These are phyloP conservation scores for Breviolum minutum DNA, from an alignment of 73 alveolate genomes.

Conservation along the genomic window DNA sequence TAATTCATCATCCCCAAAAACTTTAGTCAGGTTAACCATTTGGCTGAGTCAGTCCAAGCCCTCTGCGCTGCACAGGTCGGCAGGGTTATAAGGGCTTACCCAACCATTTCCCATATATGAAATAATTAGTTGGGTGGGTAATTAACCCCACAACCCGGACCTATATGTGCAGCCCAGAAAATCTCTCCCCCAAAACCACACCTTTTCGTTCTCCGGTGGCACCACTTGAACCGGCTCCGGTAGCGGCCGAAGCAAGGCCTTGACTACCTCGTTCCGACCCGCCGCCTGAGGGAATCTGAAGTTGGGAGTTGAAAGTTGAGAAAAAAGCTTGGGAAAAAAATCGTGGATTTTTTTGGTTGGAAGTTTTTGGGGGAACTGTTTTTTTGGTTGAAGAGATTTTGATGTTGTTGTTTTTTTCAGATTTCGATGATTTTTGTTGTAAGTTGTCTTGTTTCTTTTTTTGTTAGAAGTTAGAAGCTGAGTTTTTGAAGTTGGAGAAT, in stretches of 20 bases:
- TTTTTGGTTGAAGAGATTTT: not conserved
- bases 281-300: not conserved
- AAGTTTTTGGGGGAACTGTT: not conserved
- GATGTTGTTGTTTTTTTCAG: not conserved
- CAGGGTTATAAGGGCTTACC: too few relatives aligned
- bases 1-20: too few relatives aligned
- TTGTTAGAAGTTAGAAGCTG: too few relatives aligned
- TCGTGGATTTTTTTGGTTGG: not conserved
- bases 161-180: too few relatives aligned
- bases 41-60: too few relatives aligned
- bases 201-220: conserved; percentile 67
- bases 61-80: too few relatives aligned
- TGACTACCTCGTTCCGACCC: conserved; percentile 43
- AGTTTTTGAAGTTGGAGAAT: too few relatives aligned
- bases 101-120: too few relatives aligned
- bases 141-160: too few relatives aligned
- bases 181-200: not conserved
- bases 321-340: not conserved
- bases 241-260: conserved; percentile 38
- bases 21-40: too few relatives aligned
- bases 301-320: not conserved
- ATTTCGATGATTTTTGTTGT: not conserved
- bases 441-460: too few relatives aligned
- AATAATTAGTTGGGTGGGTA: too few relatives aligned
- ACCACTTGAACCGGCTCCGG: conserved; percentile 55